Evolutionary conservation across 768 basidiomycete genomes (phyloP), one percentile per base, ranked within the genome.

Genomic region (Rhizopogon vulgaris): DNA sequence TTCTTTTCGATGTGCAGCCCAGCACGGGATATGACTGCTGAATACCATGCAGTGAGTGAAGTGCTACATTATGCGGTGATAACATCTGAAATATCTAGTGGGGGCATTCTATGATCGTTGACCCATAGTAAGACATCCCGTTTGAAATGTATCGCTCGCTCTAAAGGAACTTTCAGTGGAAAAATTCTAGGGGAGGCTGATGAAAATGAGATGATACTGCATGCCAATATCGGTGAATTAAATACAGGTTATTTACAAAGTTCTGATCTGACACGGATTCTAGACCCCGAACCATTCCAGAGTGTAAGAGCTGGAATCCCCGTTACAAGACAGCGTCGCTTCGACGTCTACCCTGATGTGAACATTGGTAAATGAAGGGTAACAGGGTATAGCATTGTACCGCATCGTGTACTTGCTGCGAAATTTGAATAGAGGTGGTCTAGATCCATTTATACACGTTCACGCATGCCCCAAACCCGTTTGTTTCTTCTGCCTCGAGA

Each of bases 1-100:
- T 99, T 81, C 71, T 82, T 97, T 56, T 79, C 89, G 1, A 95
- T 94, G 92, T 95, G 93, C 64, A 96, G 93, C 52, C 94, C 94
- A 28, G 95, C 96, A 3, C 80, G 94, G 22, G 86, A 95, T 58
- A 62, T 86, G 58, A 81, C 71, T 9, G 88, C 91, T 17, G 77
- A 77, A 14, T 98, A 98, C 67, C 92, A 96, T 63, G 93, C 95
- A 52, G 89, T 91, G 58, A 58, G 85, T 72, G 17, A 32, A 45
- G 6, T 2, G 28, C 17, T 3, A 10, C 14, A 30, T 40, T 15
- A 52, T 37, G 24, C 3, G 6, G 27, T 12, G 9, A 32, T 28
- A 4, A 22, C 9, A 32, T 53, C 17, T 54, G 25, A 51, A 28
- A 34, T 41, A 27, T 32, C 39, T 55, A 92, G 90, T 93, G 88